Evolutionary conservation across 2,329 filamentous ascomycete genomes (phyloP).

Genomic region (Pezicula rhizophila): DNA sequence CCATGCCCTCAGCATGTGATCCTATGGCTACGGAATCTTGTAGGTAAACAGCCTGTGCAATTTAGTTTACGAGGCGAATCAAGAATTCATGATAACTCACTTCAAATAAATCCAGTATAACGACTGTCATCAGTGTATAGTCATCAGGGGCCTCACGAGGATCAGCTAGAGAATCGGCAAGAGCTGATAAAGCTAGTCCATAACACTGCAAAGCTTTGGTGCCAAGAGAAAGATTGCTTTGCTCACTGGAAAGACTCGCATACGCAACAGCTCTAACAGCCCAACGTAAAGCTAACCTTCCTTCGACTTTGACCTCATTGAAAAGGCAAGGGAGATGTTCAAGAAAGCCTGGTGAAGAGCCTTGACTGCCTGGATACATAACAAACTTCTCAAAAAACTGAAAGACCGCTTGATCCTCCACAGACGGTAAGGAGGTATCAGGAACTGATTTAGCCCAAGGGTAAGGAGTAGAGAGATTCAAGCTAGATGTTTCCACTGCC

Average conservation of each 20-base stretch:
- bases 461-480: constrained; percentile 6
- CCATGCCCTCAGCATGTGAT: constrained; percentile 34
- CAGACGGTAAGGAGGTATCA: constrained; percentile 1
- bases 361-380: constrained; percentile 28
- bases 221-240: constrained; percentile 14
- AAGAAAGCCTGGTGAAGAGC: constrained; percentile 32
- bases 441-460: constrained; percentile 22
- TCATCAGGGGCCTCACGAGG: constrained; percentile 32
- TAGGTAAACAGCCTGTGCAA: constrained; percentile 28
- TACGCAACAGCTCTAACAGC: constrained; percentile 32
- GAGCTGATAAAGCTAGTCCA: constrained; percentile 28
- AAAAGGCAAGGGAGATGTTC: constrained; percentile 33
- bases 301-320: constrained; percentile 31
- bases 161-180: constrained; percentile 26
- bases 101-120: constrained; percentile 36
- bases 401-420: constrained; percentile 26
- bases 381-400: constrained; percentile 33
- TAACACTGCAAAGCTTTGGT: constrained; percentile 29
- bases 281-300: constrained; percentile 32
- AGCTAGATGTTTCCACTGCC: neutral
- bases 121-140: constrained; percentile 34
- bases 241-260: constrained; percentile 27
- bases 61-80: too few relatives aligned
- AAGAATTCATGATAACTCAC: constrained; percentile 11
- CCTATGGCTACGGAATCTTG: constrained; percentile 20